Conservation (phyloP, 2,329 filamentous ascomycete species). For the Myriangium duriaei region DNA sequence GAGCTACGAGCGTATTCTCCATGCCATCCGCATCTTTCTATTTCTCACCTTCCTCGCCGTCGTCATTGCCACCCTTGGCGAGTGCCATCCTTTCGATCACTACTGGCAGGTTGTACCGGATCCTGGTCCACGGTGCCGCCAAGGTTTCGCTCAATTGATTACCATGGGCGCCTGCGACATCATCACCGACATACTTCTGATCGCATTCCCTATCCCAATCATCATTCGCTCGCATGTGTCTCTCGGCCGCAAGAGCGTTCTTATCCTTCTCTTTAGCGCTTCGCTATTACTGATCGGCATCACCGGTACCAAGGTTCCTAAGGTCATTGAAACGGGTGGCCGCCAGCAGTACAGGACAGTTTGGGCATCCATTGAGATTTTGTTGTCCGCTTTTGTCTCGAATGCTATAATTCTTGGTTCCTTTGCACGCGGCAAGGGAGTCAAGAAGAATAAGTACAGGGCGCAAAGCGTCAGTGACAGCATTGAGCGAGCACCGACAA, state of each 20-base stretch:
- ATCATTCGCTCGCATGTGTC: slow-evolving; percentile 69
- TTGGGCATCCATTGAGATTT: slow-evolving; percentile 76
- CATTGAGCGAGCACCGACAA: slow-evolving; percentile 42
- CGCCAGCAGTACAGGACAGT: slow-evolving; percentile 80
- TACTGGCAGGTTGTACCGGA: slow-evolving; percentile 56
- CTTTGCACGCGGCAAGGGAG: slow-evolving; percentile 77
- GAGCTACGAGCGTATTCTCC: slow-evolving; percentile 58
- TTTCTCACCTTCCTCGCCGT: slow-evolving; percentile 68
- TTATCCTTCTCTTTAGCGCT: slow-evolving; percentile 70
- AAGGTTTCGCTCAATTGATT: slow-evolving; percentile 75
- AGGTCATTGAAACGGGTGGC: slow-evolving; percentile 58
- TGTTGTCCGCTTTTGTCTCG: slow-evolving; percentile 75
- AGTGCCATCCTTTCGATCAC: slow-evolving; percentile 54
- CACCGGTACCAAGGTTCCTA: slow-evolving; percentile 68
- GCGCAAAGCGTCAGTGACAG: slow-evolving; percentile 39
- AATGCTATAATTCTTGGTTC: slow-evolving; percentile 86
- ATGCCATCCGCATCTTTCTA: slow-evolving; percentile 62
- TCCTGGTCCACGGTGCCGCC: slow-evolving; percentile 72
- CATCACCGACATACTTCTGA: slow-evolving; percentile 74
- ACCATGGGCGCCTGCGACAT: slow-evolving; percentile 86
- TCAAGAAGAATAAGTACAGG: slow-evolving; percentile 80
- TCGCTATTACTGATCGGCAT: slow-evolving; percentile 70
- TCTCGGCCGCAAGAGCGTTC: slow-evolving; percentile 63
- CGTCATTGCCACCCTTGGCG: slow-evolving; percentile 65
- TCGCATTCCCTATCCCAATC: slow-evolving; percentile 81